Evolutionary conservation across 2,329 filamentous ascomycete genomes (phyloP).

Genomic region (Onygenales sp.): DNA sequence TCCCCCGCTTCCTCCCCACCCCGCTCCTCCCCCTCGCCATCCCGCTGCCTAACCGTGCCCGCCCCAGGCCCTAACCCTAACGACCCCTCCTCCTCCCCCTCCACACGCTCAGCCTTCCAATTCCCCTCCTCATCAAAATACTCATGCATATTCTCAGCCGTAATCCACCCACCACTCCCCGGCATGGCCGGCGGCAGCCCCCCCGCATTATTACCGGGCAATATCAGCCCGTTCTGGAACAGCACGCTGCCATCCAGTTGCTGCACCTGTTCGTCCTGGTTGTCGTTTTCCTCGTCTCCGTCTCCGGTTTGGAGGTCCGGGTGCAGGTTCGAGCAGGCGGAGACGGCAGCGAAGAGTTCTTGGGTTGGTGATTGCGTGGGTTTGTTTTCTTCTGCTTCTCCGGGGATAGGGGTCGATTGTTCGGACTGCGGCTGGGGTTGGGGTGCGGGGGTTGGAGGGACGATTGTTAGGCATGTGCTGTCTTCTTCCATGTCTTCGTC

Average conservation of each 20-base stretch:
- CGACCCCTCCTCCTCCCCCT: slow-evolving; percentile 52
- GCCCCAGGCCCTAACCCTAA: slow-evolving; percentile 41
- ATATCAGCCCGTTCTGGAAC: slow-evolving; percentile 29
- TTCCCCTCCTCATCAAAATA: slow-evolving; percentile 76
- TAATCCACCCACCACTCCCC: slow-evolving; percentile 52
- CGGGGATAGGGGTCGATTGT: slow-evolving; percentile 7
- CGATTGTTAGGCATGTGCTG: slow-evolving; percentile 34
- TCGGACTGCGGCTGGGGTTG: slow-evolving; percentile 2
- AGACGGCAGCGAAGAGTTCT: slow-evolving; percentile 35
- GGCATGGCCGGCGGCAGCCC: slow-evolving; percentile 38
- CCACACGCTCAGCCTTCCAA: slow-evolving; percentile 60
- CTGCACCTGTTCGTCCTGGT: slow-evolving; percentile 12
- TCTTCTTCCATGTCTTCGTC: slow-evolving; percentile 33
- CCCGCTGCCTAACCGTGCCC: slow-evolving; percentile 29
- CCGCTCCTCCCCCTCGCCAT: slow-evolving; percentile 28
- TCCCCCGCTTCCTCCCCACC: slow-evolving; percentile 22
- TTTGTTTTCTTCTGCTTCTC: slow-evolving; percentile 15
- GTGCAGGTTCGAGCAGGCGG: slow-evolving; percentile 40
- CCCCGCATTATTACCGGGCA: slow-evolving; percentile 24
- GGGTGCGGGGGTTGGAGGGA: slow-evolving; percentile 22
- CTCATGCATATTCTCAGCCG: slow-evolving; percentile 78
- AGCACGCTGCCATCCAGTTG: slow-evolving; percentile 14
- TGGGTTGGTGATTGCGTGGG: slow-evolving; percentile 29
- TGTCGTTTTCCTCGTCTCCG: slow-evolving; percentile 19
- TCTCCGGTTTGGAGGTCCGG: slow-evolving; percentile 33